Percentiles rank a stretch among this genome's conserved stretches.
Conservation (phyloP, 371 early-diverging fungal genomes). For the Apophysomyces trapeziformis region DNA sequence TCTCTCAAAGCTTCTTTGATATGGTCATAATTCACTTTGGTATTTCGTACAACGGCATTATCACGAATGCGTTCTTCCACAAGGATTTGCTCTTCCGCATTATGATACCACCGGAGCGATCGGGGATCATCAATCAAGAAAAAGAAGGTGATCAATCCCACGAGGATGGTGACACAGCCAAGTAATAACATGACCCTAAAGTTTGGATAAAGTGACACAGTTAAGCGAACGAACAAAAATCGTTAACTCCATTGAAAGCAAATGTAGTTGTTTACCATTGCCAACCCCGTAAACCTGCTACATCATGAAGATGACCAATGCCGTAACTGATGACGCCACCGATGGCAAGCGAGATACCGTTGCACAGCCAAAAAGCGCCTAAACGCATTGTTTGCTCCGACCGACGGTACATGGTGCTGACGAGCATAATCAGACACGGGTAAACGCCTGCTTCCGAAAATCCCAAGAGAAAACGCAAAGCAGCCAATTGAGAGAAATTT, state of each 20-base stretch:
- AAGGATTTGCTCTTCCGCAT: slow-evolving; percentile 39
- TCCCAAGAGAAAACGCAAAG: slow-evolving; percentile 32
- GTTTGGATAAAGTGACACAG: not conserved
- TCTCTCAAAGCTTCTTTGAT: slow-evolving; percentile 38
- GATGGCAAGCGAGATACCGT: slow-evolving; percentile 26
- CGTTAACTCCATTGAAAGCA: no score
- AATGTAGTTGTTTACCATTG: slow-evolving; percentile 25
- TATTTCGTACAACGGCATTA: slow-evolving; percentile 36
- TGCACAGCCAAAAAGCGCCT: slow-evolving; percentile 36
- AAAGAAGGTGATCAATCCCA: slow-evolving; percentile 35
- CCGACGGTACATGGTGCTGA: slow-evolving; percentile 39
- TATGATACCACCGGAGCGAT: slow-evolving; percentile 29
- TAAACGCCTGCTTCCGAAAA: slow-evolving; percentile 37
- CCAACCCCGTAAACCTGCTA: slow-evolving; percentile 34
- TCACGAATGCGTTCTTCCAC: slow-evolving; percentile 39
- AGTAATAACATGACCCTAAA: slow-evolving; percentile 40
- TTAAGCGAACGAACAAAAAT: slow-evolving; percentile 7
- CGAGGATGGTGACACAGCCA: slow-evolving; percentile 27
- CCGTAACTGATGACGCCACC: slow-evolving; percentile 38
- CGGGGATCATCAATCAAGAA: slow-evolving; percentile 45
- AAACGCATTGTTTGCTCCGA: slow-evolving; percentile 36
- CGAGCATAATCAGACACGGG: slow-evolving; percentile 33
- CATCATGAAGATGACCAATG: slow-evolving; percentile 31
- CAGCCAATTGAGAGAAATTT: slow-evolving; percentile 39
- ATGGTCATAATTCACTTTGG: slow-evolving; percentile 32